These are phyloP conservation scores for Ulota crispa DNA, from an alignment of 225 moss, liverwort and hornwort species.

Conservation along the genomic window DNA sequence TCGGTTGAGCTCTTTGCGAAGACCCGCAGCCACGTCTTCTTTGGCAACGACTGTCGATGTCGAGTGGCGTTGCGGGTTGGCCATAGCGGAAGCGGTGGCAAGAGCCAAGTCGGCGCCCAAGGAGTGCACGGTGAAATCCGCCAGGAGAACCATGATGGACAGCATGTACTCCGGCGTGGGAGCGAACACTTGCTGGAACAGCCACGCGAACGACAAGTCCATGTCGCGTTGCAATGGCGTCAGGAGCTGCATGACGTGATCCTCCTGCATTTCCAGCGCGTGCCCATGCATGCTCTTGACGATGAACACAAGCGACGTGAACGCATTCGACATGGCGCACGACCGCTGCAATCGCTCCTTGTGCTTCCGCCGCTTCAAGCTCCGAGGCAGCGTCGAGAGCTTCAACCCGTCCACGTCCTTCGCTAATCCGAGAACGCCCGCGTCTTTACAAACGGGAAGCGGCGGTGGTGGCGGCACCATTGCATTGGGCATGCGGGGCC, in stretches of 20 bases:
- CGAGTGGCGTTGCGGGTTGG: neutral
- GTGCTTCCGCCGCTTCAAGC: slow-evolving; percentile 40
- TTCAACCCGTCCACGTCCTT: slow-evolving; percentile 34
- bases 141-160: slow-evolving; percentile 68
- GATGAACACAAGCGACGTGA: slow-evolving; percentile 75
- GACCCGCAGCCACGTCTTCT: slow-evolving; percentile 26
- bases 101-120: slow-evolving; percentile 61
- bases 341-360: slow-evolving; percentile 18
- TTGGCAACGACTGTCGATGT: neutral
- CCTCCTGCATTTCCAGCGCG: slow-evolving; percentile 58
- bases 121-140: slow-evolving; percentile 71
- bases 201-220: slow-evolving; percentile 80
- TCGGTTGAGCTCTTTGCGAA: slow-evolving; percentile 29
- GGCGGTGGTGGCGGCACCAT: neutral
- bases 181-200: slow-evolving; percentile 79
- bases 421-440: slow-evolving; percentile 27
- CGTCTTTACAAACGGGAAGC: neutral
- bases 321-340: slow-evolving; percentile 65
- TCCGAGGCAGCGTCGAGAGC: slow-evolving; percentile 36
- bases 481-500: neutral
- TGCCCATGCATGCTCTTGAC: slow-evolving; percentile 74
- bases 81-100: slow-evolving; percentile 44
- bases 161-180: slow-evolving; percentile 81
- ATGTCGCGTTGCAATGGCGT: slow-evolving; percentile 67
- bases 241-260: slow-evolving; percentile 45